Evolutionary conservation across 257 asterid genomes (phyloP), one percentile per base, ranked within the genome.

Genomic region (Forsythia viridissima): DNA sequence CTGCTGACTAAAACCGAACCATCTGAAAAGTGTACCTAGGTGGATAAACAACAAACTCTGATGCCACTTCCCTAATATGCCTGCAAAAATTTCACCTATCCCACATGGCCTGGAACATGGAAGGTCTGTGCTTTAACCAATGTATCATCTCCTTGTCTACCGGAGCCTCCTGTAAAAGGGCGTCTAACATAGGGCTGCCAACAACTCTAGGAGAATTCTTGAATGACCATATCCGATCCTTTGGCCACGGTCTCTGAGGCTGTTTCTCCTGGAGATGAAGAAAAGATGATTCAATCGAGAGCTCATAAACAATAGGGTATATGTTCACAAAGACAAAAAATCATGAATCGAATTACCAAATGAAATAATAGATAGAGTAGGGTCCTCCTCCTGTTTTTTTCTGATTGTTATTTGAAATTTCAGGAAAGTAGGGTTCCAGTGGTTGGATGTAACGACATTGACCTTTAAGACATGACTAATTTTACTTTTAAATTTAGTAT

Each of bases 131-230:
- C 89, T 89, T 90, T 70, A 96, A 85, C 99, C 99, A 96, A 42
- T 92, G 92, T 80, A 87, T 86, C 97, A 93, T 83, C 79, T 96
- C 99, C 83, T 78, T 87, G 81, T 92, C 94, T 18, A 93, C 20
- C 1, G 97, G 74, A 77, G 81, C 76, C 71, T 88, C 89, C 79
- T 86, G 79, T 79, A 96, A 75, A 42, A 91, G 86, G 10, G 95
- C 91, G 77, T 96, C 98, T 42, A 96, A 76, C 96, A 90, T 92
- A 3, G 99, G 99, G 77, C 96, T 93, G 41, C 98, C 99, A 11
- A 93, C 79, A 2, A 96, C 59, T 85, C 85, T 91, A 9, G 84
- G 86, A 41, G 80, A 77, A 84, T 86, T 86, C 82, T 87, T 89
- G 89, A 91, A 96, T 39, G 97, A 87, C 99, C 99, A 96, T 82